Evolutionary conservation across 768 basidiomycete genomes (phyloP).

Genomic region (Gyrodon lividus): DNA sequence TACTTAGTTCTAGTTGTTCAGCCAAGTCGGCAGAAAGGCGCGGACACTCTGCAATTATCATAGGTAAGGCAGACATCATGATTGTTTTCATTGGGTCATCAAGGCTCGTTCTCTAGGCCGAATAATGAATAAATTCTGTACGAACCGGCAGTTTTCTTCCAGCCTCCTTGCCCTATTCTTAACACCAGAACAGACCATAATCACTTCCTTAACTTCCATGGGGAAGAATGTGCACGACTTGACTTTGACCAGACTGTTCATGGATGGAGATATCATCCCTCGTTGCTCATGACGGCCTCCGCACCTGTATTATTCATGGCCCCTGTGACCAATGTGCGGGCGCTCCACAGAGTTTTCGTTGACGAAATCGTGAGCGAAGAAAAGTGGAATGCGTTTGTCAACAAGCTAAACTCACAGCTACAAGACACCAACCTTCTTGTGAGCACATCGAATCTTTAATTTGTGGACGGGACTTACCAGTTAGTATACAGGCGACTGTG

Average conservation of each 20-base stretch:
- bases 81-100: background rate
- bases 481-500: conserved; percentile 47
- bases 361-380: conserved; percentile 42
- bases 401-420: conserved; percentile 47
- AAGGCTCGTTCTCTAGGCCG: conserved; percentile 19
- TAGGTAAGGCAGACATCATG: conserved; percentile 18
- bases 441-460: conserved; percentile 12
- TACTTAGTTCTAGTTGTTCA: conserved; percentile 6
- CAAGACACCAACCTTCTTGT: conserved; percentile 55
- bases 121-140: conserved; percentile 31
- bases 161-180: background rate
- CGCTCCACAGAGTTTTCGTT: conserved; percentile 48
- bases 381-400: conserved; percentile 46
- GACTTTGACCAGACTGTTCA: conserved; percentile 33
- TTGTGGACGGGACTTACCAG: background rate
- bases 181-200: conserved; percentile 27
- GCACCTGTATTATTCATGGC: conserved; percentile 49
- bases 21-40: conserved; percentile 9
- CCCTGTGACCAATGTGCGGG: conserved; percentile 45
- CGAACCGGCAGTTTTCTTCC: background rate
- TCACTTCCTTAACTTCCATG: conserved; percentile 42
- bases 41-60: conserved; percentile 20
- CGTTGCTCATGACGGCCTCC: conserved; percentile 37
- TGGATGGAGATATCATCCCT: conserved; percentile 25
- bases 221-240: conserved; percentile 44